Percentiles rank a stretch among this genome's conserved stretches.
Conservation (phyloP, 768 basidiomycete species). For the Amanita molliuscula region DNA sequence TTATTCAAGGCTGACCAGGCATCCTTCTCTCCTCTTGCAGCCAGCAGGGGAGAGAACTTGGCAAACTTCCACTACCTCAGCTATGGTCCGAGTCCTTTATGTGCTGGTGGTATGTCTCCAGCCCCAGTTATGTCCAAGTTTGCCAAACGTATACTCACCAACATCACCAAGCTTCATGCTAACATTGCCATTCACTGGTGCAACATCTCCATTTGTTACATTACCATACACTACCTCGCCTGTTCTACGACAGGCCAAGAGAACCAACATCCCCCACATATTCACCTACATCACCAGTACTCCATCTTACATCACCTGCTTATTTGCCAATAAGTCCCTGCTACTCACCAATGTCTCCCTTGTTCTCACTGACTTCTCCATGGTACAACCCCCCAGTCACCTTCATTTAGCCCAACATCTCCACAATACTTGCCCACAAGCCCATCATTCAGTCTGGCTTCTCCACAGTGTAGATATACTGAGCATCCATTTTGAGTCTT, state of each 20-base stretch:
- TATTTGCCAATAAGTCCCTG: conserved; percentile 83
- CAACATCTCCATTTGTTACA: conserved; percentile 73
- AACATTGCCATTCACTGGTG: conserved; percentile 74
- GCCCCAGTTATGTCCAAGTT: conserved; percentile 86
- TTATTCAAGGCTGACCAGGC: conserved; percentile 77
- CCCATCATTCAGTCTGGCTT: conserved; percentile 88
- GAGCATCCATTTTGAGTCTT: conserved; percentile 6
- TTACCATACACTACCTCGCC: conserved; percentile 82
- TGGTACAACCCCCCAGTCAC: conserved; percentile 83
- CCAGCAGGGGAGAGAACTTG: conserved; percentile 76
- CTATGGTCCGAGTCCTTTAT: conserved; percentile 77
- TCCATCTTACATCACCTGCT: conserved; percentile 73
- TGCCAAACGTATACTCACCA: conserved; percentile 81
- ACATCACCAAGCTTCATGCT: conserved; percentile 82
- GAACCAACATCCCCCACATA: conserved; percentile 72
- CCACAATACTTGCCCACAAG: conserved; percentile 85
- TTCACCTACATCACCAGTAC: conserved; percentile 79
- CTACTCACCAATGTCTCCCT: conserved; percentile 80
- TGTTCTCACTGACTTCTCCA: conserved; percentile 80
- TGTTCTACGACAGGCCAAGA: conserved; percentile 57
- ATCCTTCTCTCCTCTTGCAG: conserved; percentile 91
- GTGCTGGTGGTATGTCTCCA: conserved; percentile 84
- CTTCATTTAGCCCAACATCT: conserved; percentile 84
- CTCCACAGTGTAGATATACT: conserved; percentile 66
- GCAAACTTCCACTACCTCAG: conserved; percentile 62